Percentiles rank a stretch among this genome's conserved stretches.
These are phyloP conservation scores for Corymbia maculata DNA, from an alignment of 345 rosid species.

Conservation along the genomic window DNA sequence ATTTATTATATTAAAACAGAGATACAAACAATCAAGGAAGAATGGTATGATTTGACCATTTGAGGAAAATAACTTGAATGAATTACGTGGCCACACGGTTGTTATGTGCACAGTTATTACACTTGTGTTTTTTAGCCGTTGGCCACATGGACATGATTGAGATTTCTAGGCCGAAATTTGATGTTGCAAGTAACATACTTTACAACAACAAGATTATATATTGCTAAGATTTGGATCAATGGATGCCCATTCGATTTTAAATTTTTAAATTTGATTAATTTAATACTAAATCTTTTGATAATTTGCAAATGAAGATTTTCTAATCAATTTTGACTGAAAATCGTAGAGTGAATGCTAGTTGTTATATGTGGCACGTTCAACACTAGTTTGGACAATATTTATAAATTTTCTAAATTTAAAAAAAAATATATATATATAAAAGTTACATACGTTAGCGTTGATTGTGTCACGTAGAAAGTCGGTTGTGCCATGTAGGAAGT, in stretches of 20 bases:
- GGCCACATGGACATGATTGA: neutral
- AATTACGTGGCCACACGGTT: neutral
- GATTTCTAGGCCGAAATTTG: neutral
- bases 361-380: neutral
- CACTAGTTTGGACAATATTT: too few relatives aligned
- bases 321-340: neutral
- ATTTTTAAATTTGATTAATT: neutral
- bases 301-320: neutral
- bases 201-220: neutral
- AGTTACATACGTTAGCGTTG: accelerated
- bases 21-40: neutral
- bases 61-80: neutral
- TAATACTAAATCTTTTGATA: neutral
- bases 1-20: neutral
- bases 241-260: neutral
- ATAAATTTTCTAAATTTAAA: too few relatives aligned
- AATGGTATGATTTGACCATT: neutral
- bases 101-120: neutral
- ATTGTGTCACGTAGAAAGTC: neutral
- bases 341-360: too few relatives aligned
- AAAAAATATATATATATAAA: too few relatives aligned
- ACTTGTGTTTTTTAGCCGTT: neutral
- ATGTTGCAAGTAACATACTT: neutral
- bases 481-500: neutral
- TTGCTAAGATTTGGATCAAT: neutral